phyloP scores from a whole-genome alignment of 176 grass and related monocot species.

The Bothriochloa decipiens region DNA sequence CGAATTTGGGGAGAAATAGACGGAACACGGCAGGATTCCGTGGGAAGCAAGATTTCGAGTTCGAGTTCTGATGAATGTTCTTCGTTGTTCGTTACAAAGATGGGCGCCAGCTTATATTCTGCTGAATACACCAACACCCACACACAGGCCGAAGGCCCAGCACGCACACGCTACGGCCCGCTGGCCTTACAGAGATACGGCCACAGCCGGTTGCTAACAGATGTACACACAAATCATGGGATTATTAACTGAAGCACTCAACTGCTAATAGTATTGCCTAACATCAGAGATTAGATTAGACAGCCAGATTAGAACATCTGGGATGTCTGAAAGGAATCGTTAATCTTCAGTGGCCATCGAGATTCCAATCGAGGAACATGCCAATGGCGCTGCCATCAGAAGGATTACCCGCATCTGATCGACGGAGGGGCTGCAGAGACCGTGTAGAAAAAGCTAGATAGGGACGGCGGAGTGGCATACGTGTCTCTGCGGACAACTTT shows the following conservation, averaged over 20 bases:
- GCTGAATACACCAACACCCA: no score
- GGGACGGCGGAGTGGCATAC: not conserved
- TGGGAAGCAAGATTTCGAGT: no score
- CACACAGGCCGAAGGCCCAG: no score
- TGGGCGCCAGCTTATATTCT: no score
- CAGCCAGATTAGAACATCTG: not conserved
- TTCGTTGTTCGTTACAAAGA: no score
- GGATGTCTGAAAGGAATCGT: constrained; percentile 26
- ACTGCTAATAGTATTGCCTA: not conserved
- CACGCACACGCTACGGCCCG: no score
- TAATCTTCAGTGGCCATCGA: constrained; percentile 16
- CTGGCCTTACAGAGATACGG: no score
- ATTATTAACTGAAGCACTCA: not conserved
- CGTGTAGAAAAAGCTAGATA: constrained; percentile 2
- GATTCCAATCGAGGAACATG: constrained; percentile 37
- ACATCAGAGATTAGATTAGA: constrained; percentile 34
- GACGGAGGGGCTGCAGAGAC: not conserved
- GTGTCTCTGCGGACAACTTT: constrained; percentile 13
- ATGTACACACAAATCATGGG: constrained; percentile 3
- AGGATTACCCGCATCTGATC: constrained; percentile 31
- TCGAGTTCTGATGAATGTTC: no score
- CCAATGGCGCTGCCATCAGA: constrained; percentile 27
- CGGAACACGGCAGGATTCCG: no score
- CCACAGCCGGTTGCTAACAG: no score
- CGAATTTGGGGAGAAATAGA: no score